Base-by-base conservation (phyloP, 1,284 basidiomycete species). In the Pseudozyma tsukubaensis region DNA sequence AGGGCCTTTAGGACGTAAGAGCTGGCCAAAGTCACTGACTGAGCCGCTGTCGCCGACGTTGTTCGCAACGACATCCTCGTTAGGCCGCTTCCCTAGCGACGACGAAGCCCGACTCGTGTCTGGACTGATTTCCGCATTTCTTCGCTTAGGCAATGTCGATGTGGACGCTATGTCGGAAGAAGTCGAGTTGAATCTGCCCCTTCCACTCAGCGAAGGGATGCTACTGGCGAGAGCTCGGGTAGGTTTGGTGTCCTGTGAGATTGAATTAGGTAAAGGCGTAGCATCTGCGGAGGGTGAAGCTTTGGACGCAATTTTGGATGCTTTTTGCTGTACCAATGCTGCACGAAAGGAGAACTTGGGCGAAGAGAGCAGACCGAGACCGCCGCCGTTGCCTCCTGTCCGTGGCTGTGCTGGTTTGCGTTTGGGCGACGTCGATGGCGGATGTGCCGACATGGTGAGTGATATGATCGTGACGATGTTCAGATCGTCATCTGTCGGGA, bases 281-380 rank as follows among this genome's bases (percentile, higher is more conserved):
- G 24, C 32, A 4, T 7, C 42, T 16, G 18, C 18, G 34, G 34
- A 5, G 4, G 43, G 4, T 32, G 54, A 2, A 4, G 54, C 5
- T 19, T 55, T 54, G 37, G 43, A 55, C 14, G 63, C 51, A 14
- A 58, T 43, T 21, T 71, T 71, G 7, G 54, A 54, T 16, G 59
- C 43, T 29, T 64, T 72, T 37, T 68, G 62, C 32, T 62, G 66
- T 0, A 58, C 52, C 0, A 74, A 36, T 7, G 71, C 71, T 13
- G 71, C 62, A 14, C 58, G 58, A 35, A 74, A 74, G 13, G 71
- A 74, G 50, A 74, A 74, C 40, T 74, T 74, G 32, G 65, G 64
- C 10, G 66, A 57, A 12, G 62, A 55, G 4, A 70, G 44, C 21
- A 43, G 60, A 3, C 52, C 40, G n/a, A 57, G 56, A 24, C 43